Percentiles rank a stretch among this genome's conserved stretches.
Conservation (phyloP, 2,329 filamentous ascomycete genomes). For the Chaetomium strumarium region DNA sequence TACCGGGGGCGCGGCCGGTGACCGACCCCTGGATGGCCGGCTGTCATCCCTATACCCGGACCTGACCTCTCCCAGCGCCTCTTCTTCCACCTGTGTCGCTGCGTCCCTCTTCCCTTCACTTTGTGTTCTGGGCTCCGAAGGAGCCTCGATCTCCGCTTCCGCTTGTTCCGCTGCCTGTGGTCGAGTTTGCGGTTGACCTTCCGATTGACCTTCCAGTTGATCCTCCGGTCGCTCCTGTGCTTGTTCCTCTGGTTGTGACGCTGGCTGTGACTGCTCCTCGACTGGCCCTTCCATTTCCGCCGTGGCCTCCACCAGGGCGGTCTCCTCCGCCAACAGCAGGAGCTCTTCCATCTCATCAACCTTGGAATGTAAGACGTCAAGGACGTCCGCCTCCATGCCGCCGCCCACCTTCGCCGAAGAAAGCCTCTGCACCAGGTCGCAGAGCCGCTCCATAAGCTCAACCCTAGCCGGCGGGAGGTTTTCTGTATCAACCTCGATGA, state of each 20-base stretch:
- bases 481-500: conserved; percentile 31
- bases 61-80: background rate
- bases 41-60: background rate
- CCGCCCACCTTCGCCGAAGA: conserved; percentile 25
- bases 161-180: background rate
- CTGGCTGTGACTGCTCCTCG: background rate
- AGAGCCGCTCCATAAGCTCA: conserved; percentile 41
- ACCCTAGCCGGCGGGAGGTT: conserved; percentile 31
- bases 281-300: background rate
- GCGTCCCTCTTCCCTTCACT: background rate
- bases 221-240: too few relatives aligned
- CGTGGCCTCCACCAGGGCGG: conserved; percentile 7
- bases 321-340: conserved; percentile 19
- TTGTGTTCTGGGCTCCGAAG: background rate
- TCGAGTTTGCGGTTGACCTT: too few relatives aligned
- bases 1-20: background rate
- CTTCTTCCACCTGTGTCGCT: background rate
- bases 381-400: conserved; percentile 26
- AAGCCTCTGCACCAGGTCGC: conserved; percentile 35
- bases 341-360: conserved; percentile 40
- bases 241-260: too few relatives aligned
- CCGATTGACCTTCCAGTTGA: too few relatives aligned
- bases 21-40: background rate
- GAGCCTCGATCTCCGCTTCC: background rate
- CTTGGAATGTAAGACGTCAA: conserved; percentile 35